Percentiles rank a stretch among this genome's conserved stretches.
Conservation (phyloP, 202 grass and related monocot species). For the Panicum hallii region DNA sequence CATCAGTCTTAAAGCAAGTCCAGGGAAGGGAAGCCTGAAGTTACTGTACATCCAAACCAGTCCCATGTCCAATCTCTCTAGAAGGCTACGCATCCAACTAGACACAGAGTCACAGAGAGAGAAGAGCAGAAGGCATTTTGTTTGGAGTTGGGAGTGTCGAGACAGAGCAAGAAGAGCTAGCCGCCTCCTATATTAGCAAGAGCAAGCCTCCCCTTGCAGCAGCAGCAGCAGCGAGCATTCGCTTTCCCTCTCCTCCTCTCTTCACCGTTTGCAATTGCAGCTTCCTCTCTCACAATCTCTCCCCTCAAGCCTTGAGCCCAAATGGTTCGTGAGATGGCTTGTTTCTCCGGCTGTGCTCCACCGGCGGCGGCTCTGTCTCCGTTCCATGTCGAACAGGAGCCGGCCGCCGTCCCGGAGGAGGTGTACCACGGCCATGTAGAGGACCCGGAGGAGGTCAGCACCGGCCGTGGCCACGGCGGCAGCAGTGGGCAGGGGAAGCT, state of each 20-base stretch:
- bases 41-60: background rate
- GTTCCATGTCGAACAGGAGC: slow-evolving; percentile 23
- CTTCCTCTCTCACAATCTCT: background rate
- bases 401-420: background rate
- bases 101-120: background rate
- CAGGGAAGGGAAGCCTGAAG: background rate
- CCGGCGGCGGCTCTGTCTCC: slow-evolving; percentile 27
- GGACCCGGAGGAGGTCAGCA: slow-evolving; percentile 30
- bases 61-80: background rate
- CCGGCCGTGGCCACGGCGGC: background rate
- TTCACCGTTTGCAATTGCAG: background rate
- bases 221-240: background rate
- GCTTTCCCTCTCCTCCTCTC: background rate
- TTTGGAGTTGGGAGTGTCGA: background rate
- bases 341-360: slow-evolving; percentile 35
- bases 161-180: background rate
- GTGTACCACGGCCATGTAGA: slow-evolving; percentile 40
- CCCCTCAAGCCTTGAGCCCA: background rate
- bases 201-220: background rate
- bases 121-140: background rate
- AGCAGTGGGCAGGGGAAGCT: slow-evolving; percentile 49
- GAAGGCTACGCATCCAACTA: no score
- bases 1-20: background rate
- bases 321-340: slow-evolving; percentile 39
- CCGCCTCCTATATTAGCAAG: background rate